Evolutionary conservation across 108 stramenopile species (phyloP), one percentile per base, ranked within the genome.

Genomic region (Pseudonitzschia multistriata): DNA sequence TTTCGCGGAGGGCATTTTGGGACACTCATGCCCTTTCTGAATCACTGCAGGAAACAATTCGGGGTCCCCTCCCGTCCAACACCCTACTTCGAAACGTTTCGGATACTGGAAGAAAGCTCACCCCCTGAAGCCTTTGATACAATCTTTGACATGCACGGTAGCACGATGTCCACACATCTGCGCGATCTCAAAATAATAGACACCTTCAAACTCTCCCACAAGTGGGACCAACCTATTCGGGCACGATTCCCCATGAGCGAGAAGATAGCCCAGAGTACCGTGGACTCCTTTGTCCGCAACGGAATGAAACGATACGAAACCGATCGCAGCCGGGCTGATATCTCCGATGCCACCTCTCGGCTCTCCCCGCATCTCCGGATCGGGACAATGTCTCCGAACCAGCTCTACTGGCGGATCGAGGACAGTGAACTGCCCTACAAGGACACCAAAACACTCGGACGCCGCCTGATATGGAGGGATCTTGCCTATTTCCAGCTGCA

Each of bases 1-100:
- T 81, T 81, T 48, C 17, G 77, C 45, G 76, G 76, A n/a, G 80
- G 80, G 4, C 80, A 81, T 37, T 81, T 72, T 49, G 80, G 73
- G 17, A 81, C 80, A 6, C 63, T 81, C 40, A 81, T 81, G 80
- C 80, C 80, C 10, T 81, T 81, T 49, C 28, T 79, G 31, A 74
- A 74, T 33, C 29, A 53, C 1, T 79, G 78, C 63, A 70, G 54
- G 31, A 70, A 70, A 53, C 25, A 63, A n/a, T 64, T 69, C 53
- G 78, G 78, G 13, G 54, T 61, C n/a, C 78, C 78, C 48, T 55
- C 30, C 13, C 61, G 66, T 57, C 78, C 78, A 15, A 66, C 57
- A 14, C 68, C 73, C 5, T 61, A 55, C 35, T 54, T 70, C 30
- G 74, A 79, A 47, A 74, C 78, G 1, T 74, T 74, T 49, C 31